A percentile compares a stretch with the other conserved stretches of the same genome.
These are phyloP conservation scores for Trichoderma sp. DNA, from an alignment of 2,329 filamentous ascomycete genomes.

Conservation along the genomic window DNA sequence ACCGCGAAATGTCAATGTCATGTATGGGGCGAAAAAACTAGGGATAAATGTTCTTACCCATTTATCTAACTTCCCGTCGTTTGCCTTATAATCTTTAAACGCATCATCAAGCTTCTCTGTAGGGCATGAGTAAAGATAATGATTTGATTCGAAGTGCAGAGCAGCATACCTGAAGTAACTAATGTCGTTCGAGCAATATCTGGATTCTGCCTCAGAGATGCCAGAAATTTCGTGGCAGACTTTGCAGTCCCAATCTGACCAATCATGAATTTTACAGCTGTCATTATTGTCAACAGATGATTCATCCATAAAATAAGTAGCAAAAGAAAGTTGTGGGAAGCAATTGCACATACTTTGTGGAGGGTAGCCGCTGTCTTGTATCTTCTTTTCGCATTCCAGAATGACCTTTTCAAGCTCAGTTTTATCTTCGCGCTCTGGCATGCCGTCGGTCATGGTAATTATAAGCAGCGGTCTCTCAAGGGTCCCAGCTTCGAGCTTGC, in stretches of 20 bases:
- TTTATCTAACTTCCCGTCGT: background rate
- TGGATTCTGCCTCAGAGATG: background rate
- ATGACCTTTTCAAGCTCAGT: background rate
- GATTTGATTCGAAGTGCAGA: accelerated
- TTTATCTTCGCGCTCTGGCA: background rate
- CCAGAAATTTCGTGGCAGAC: background rate
- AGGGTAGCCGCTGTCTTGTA: background rate
- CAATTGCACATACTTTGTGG: background rate
- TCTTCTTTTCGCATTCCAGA: background rate
- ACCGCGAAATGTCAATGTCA: background rate
- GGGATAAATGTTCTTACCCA: background rate
- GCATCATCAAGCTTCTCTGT: background rate
- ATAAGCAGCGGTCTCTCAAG: background rate
- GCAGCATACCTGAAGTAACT: background rate
- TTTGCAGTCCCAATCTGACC: background rate
- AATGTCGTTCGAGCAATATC: background rate
- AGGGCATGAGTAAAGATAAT: background rate
- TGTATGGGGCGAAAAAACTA: background rate
- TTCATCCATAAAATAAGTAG: no score
- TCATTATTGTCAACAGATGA: background rate
- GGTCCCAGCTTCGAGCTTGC: background rate
- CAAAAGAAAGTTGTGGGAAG: background rate
- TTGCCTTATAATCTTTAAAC: background rate
- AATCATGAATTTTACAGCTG: background rate
- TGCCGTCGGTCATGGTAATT: background rate